These are phyloP conservation scores for Cutaneotrichosporon sp. DNA, from an alignment of 1,284 basidiomycete species.

Conservation along the genomic window DNA sequence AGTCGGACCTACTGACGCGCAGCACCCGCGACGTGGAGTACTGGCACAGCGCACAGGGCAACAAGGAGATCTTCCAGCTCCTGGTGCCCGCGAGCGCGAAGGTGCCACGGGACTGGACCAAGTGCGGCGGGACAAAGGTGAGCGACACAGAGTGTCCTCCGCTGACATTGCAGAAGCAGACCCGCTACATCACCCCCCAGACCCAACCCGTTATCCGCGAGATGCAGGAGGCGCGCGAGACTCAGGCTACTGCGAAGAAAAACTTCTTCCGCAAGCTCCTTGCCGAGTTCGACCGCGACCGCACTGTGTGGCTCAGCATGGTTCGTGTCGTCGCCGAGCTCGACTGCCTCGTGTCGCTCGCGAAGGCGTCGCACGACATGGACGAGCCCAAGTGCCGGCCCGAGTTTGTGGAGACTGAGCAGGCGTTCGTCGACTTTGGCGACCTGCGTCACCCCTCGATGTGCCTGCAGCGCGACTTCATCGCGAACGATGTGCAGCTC, in stretches of 20 bases:
- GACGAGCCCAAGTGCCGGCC: conserved; percentile 93
- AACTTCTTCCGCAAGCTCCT: conserved; percentile 79
- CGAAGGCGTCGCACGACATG: conserved; percentile 83
- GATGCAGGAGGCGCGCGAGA: conserved; percentile 90
- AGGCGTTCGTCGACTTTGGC: conserved; percentile 76
- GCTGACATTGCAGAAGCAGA: conserved; percentile 56
- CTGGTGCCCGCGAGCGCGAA: conserved; percentile 71
- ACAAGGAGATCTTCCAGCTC: conserved; percentile 88
- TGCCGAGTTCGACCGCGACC: conserved; percentile 82
- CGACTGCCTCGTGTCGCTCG: conserved; percentile 90
- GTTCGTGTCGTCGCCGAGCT: conserved; percentile 75
- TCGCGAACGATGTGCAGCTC: conserved; percentile 89
- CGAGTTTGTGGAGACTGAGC: conserved; percentile 75
- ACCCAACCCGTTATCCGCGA: conserved; percentile 70
- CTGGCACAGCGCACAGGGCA: conserved; percentile 82
- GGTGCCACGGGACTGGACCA: conserved; percentile 80
- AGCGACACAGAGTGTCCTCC: conserved; percentile 44
- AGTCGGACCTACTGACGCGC: too few species aligned
- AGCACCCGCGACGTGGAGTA: conserved; percentile 64
- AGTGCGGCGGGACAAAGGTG: conserved; percentile 79
- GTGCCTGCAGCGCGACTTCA: conserved; percentile 74
- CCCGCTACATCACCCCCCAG: conserved; percentile 74
- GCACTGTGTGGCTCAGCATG: conserved; percentile 73
- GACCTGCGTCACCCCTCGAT: conserved; percentile 85
- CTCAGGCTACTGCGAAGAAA: conserved; percentile 72